A percentile compares a stretch with the other conserved stretches of the same genome.
phyloP scores from a whole-genome alignment of 495 filamentous ascomycete species.

The Copromyces sp. region DNA sequence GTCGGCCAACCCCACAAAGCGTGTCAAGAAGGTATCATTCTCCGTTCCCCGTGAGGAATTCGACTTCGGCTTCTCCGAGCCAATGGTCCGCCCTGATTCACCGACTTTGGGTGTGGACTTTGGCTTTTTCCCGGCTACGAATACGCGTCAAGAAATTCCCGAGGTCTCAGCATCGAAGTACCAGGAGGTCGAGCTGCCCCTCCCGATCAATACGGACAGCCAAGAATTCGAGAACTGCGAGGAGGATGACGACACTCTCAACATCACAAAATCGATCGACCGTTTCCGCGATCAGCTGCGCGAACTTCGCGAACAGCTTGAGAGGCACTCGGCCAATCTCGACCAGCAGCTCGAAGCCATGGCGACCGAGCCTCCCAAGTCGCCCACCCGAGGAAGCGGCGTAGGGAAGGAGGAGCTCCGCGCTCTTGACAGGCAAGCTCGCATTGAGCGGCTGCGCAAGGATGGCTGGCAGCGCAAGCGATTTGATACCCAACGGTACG shows the following conservation, averaged over 20 bases:
- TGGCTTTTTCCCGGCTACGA: constrained; percentile 18
- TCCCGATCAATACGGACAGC: constrained; percentile 11
- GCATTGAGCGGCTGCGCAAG: constrained; percentile 37
- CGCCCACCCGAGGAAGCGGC: constrained; percentile 1
- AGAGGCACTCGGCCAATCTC: constrained; percentile 29
- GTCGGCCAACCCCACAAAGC: constrained; percentile 21
- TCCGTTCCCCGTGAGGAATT: constrained; percentile 29
- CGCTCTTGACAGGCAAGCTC: constrained; percentile 23
- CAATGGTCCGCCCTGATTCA: constrained; percentile 36
- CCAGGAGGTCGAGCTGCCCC: constrained; percentile 17
- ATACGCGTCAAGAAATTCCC: constrained; percentile 12
- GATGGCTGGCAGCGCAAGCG: constrained; percentile 39
- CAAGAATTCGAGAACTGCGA: constrained; percentile 3
- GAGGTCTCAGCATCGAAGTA: constrained; percentile 12
- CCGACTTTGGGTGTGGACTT: constrained; percentile 36
- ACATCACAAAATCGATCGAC: constrained; percentile 30
- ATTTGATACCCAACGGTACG: constrained; percentile 39
- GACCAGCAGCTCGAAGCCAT: constrained; percentile 21
- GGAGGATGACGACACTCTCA: constrained; percentile 21
- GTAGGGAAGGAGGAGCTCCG: constrained; percentile 19
- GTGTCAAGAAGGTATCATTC: constrained; percentile 43
- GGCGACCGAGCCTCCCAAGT: not conserved
- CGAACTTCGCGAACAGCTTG: constrained; percentile 28
- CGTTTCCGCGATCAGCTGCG: constrained; percentile 34
- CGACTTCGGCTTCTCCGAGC: constrained; percentile 25